Conservation (phyloP, 345 rosid species). For the Clarkia xantiana region DNA sequence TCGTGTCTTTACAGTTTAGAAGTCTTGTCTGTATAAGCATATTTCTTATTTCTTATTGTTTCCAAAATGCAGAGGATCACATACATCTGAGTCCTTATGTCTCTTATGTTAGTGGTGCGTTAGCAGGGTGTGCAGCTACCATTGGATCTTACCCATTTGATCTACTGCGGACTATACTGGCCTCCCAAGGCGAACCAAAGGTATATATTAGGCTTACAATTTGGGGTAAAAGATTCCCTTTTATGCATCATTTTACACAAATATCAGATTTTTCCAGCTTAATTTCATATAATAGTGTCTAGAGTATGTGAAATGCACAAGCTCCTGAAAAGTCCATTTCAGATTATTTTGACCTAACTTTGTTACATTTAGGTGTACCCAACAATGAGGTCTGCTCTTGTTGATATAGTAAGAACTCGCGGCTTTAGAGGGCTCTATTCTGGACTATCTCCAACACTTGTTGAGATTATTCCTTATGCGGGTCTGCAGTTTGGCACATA, state of each 20-base stretch:
- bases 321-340: not conserved
- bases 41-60: conserved; percentile 5
- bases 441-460: conserved; percentile 85
- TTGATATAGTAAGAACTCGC: conserved; percentile 54
- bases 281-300: no score
- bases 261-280: no score
- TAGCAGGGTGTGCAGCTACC: conserved; percentile 95
- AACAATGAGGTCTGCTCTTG: conserved; percentile 84
- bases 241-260: not conserved
- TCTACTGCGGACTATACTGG: conserved; percentile 78
- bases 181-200: conserved; percentile 99
- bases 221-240: conserved; percentile 1
- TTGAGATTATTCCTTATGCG: conserved; percentile 92
- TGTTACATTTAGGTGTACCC: conserved; percentile 57
- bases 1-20: not conserved
- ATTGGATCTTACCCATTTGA: conserved; percentile 98
- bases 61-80: conserved; percentile 64
- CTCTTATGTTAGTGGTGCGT: conserved; percentile 70
- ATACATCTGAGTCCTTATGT: conserved; percentile 66
- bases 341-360: not conserved
- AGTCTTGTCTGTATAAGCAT: not conserved
- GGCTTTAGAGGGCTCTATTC: conserved; percentile 81
- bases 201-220: conserved; percentile 15
- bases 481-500: conserved; percentile 96
- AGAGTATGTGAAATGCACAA: no score